Percentiles rank a stretch among this genome's conserved stretches.
phyloP scores from a whole-genome alignment of 768 basidiomycete species.

The Auriculariales sp. region DNA sequence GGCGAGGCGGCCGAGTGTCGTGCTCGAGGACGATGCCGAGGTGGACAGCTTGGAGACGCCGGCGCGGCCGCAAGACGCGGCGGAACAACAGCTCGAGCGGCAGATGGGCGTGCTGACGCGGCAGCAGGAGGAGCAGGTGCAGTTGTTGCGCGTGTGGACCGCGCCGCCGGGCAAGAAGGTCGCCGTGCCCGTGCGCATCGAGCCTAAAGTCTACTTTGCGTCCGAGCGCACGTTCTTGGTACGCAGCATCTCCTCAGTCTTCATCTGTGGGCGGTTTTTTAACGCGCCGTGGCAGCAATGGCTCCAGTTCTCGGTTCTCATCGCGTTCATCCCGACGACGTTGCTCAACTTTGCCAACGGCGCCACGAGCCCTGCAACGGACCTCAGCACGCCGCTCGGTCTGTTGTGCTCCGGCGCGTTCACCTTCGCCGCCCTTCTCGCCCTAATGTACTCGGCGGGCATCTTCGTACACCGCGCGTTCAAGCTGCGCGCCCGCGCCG shows the following conservation, averaged over 20 bases:
- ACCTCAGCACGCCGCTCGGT: conserved; percentile 21
- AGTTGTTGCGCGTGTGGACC: conserved; percentile 45
- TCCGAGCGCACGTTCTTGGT: conserved; percentile 89
- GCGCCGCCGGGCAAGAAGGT: conserved; percentile 84
- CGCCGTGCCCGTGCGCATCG: conserved; percentile 86
- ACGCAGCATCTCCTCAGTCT: conserved; percentile 19
- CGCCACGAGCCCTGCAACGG: conserved; percentile 35
- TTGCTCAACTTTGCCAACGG: conserved; percentile 73
- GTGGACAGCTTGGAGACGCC: conserved; percentile 31
- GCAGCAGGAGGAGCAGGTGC: conserved; percentile 15
- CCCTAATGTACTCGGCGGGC: conserved; percentile 74
- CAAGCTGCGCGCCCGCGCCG: conserved; percentile 51
- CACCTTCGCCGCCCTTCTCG: conserved; percentile 75
- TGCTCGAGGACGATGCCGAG: conserved; percentile 12
- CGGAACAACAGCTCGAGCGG: too few species aligned
- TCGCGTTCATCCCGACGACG: conserved; percentile 80
- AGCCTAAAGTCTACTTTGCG: conserved; percentile 97
- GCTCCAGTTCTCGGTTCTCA: conserved; percentile 76
- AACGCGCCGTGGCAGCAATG: conserved; percentile 47
- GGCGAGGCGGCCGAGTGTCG: conserved; percentile 17
- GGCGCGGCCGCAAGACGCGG: too few species aligned
- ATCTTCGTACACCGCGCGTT: conserved; percentile 69
- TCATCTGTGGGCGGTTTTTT: background rate
- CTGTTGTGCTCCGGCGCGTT: conserved; percentile 81
- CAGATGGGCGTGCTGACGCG: too few species aligned